Percentiles rank a stretch among this genome's conserved stretches.
Conservation (phyloP, 805 yeast species). For the Priceomyces castillae region DNA sequence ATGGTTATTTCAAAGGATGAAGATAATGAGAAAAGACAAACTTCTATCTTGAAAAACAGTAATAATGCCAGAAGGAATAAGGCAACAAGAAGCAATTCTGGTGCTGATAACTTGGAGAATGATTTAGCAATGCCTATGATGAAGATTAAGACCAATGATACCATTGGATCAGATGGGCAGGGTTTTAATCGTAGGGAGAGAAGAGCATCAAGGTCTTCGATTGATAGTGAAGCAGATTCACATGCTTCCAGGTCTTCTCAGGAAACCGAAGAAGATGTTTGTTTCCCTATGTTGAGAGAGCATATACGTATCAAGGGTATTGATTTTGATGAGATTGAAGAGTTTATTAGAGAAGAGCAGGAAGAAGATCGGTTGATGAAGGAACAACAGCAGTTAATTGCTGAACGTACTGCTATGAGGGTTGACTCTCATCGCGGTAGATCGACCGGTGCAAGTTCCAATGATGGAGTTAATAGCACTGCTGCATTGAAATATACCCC, state of each 20-base stretch:
- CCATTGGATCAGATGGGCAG: constrained; percentile 14
- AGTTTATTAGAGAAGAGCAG: constrained; percentile 63
- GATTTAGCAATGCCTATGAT: constrained; percentile 30
- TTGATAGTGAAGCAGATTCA: constrained; percentile 66
- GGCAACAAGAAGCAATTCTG: constrained; percentile 7
- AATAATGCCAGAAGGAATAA: constrained; percentile 6
- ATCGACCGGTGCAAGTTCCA: constrained; percentile 8
- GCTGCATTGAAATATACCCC: constrained; percentile 69
- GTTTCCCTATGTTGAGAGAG: constrained; percentile 86
- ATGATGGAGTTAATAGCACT: constrained; percentile 30
- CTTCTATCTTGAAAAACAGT: constrained; percentile 20
- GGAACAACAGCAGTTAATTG: constrained; percentile 24
- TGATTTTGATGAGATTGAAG: constrained; percentile 88
- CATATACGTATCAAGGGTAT: constrained; percentile 65
- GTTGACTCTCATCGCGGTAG: constrained; percentile 12
- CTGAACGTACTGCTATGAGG: constrained; percentile 19
- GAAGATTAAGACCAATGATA: constrained; percentile 24
- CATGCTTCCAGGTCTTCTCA: constrained; percentile 76
- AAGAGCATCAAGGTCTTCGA: constrained; percentile 35
- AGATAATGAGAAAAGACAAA: constrained; percentile 3
- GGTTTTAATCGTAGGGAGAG: constrained; percentile 22
- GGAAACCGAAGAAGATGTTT: constrained; percentile 96
- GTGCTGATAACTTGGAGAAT: constrained; percentile 16
- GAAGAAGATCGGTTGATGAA: constrained; percentile 36
- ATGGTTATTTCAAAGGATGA: constrained; percentile 31